Base-by-base conservation (phyloP, 371 early-diverging fungal species). In the Parasitella parasitica region DNA sequence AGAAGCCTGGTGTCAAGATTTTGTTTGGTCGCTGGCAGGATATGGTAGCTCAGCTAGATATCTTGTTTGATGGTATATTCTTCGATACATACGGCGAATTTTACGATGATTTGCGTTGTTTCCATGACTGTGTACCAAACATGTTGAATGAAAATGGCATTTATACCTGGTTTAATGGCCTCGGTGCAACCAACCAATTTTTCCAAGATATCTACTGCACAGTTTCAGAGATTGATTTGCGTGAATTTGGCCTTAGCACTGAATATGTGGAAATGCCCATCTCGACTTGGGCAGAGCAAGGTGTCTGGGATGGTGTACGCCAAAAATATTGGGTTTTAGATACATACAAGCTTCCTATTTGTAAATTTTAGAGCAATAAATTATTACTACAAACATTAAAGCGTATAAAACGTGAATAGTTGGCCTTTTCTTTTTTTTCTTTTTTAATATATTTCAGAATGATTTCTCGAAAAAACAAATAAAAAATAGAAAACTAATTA, bases 21-120 rank as follows among this genome's bases (percentile, higher is more conserved):
- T 63, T 93, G 59, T 93, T 92, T 87, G 97, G 96, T 8, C 78
- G 93, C 36, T 97, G 97, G 97, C 97, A 97, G 75, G 97, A 97
- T 72, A 90, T 91, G 54, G 66, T 94, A 4, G 84, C 85, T 34
- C 76, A 91, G 32, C 63, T 96, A 3, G 90, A 88, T 15, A 77
- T 82, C 2, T 74, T 81, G 0, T 91, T 88, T 64, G 92, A 91
- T 75, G 96, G 93, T 36, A 91, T 97, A 38, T 97, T 95, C 64
- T 96, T 96, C 68, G 97, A 94, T 65, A 96, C 97, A 0, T 96
- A 94, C 75, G 95, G 94, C 37, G 97, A 97, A 71, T 93, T 89
- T 63, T 97, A 97, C 80, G 89, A 91, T 59, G 96, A 95, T 66
- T 72, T 97, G 22, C 83, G 85, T 4, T 83, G 90, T 26, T 98